Evolutionary conservation across 108 stramenopile species (phyloP), one percentile per base, ranked within the genome.

Genomic region (Nitzschia palea): DNA sequence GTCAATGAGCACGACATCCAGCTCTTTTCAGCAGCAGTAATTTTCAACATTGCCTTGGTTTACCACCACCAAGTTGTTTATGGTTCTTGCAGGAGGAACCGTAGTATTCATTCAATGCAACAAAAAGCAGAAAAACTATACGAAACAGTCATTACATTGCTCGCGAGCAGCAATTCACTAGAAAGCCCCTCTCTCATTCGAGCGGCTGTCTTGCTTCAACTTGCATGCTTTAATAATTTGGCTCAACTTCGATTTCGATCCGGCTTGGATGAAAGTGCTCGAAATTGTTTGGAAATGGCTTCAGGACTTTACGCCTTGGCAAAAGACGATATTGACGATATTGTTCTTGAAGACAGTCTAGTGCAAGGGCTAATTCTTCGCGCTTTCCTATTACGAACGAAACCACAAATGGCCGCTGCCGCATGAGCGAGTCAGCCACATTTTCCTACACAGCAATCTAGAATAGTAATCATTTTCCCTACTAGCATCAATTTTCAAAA

Each of bases 21-120:
- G 15, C 6, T 63, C 15, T 63, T 47, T 37, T 63, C 62, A 12
- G 62, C 62, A 8, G 62, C 62, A 8, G 44, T 63, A 2, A 30
- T 63, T 15, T 63, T 36, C 62, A 63, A 63, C 26, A 5, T 63
- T n/a, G 62, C 62, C 26, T 5, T 63, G 25, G 43, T 26, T 23
- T 44, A 63, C 35, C 62, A 63, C 44, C 27, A 12, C 14, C 62
- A 47, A 47, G 47, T 20, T 18, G 22, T 48, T 48, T 20, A 48
- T 4, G 4, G n/a, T 20, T 8, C 15, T n/a, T n/a, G 15, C 47
- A 12, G 4, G 22, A 20, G 15, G 4, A 4, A 48, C 15, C 25
- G 26, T 5, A 23, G 8, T n/a, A 17, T n/a, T 6, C 8, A 26
- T 55, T 3, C 9, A 4, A 30, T 23, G 3, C 17, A 6, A 20